Percentiles rank a stretch among this genome's conserved stretches.
phyloP scores from a whole-genome alignment of 768 basidiomycete species.

The Calvatia gigantea region DNA sequence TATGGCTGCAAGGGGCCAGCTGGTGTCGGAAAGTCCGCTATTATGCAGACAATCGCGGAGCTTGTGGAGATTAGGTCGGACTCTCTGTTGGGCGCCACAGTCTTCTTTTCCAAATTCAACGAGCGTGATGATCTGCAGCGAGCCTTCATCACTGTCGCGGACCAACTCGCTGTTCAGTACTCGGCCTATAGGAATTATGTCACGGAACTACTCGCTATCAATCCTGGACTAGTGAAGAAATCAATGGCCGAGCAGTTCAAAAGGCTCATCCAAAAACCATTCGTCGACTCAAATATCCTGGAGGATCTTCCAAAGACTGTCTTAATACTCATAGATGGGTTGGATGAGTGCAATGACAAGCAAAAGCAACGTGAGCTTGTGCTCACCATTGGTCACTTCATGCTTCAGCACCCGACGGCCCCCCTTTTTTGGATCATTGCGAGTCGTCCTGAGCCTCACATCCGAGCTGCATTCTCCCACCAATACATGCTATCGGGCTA shows the following conservation, averaged over 20 bases:
- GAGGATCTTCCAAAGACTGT: neutral
- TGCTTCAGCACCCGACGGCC: neutral
- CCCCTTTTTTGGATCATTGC: slow-evolving; percentile 23
- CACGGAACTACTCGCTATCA: neutral
- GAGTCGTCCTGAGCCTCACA: slow-evolving; percentile 24
- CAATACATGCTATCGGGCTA: neutral
- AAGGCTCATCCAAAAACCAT: slow-evolving; percentile 14
- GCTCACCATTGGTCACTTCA: slow-evolving; percentile 3
- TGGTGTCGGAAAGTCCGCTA: slow-evolving; percentile 4
- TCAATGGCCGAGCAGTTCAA: slow-evolving; percentile 12
- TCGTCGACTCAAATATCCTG: neutral
- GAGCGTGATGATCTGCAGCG: neutral
- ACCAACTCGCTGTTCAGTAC: slow-evolving; percentile 16
- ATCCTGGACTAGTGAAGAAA: slow-evolving; percentile 11
- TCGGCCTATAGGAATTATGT: slow-evolving; percentile 5
- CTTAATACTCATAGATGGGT: slow-evolving; percentile 20
- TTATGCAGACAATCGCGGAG: slow-evolving; percentile 1
- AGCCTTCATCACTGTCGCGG: slow-evolving; percentile 15
- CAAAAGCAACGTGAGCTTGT: slow-evolving; percentile 16
- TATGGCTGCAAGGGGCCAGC: neutral
- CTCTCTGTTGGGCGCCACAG: neutral
- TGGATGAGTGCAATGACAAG: slow-evolving; percentile 22
- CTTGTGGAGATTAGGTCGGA: no score
- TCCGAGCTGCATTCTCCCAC: slow-evolving; percentile 8
- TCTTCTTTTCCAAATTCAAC: neutral